Conservation (phyloP, 768 basidiomycete genomes). For the Kwoniella europaea region DNA sequence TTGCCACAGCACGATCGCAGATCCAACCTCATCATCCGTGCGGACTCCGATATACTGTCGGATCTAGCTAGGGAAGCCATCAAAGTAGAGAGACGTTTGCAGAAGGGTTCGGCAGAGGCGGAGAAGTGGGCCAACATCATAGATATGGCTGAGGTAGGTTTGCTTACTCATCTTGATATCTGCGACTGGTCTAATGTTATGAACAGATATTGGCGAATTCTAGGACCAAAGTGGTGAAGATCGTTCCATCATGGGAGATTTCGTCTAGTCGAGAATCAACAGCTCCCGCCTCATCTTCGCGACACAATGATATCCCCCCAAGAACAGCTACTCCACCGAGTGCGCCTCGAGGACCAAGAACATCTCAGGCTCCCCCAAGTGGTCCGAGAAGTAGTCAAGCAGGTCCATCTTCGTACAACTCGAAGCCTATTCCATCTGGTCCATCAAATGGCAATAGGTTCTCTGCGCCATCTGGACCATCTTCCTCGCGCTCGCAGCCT, state of each 20-base stretch:
- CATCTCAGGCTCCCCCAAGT: slow-evolving; percentile 3
- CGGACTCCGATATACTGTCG: slow-evolving; percentile 1
- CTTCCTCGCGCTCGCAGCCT: neutral
- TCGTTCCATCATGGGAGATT: slow-evolving; percentile 15
- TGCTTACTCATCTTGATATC: neutral
- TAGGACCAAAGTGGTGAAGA: slow-evolving; percentile 4
- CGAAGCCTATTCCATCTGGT: neutral
- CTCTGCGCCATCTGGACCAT: neutral
- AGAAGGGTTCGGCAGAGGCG: slow-evolving; percentile 6
- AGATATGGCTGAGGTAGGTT: slow-evolving; percentile 35
- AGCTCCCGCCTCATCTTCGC: neutral
- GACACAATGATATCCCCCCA: neutral
- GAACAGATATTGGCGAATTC: slow-evolving; percentile 17
- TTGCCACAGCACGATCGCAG: slow-evolving; percentile 19
- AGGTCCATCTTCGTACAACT: neutral
- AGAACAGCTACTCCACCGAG: slow-evolving; percentile 4
- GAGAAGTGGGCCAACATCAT: slow-evolving; percentile 26
- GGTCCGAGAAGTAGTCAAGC: slow-evolving; percentile 11
- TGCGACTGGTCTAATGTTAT: slow-evolving; percentile 1
- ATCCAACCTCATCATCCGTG: slow-evolving; percentile 2
- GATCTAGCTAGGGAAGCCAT: slow-evolving; percentile 23
- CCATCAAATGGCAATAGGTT: neutral
- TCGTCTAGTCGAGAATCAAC: slow-evolving; percentile 1
- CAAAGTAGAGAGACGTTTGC: slow-evolving; percentile 1
- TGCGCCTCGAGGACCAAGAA: slow-evolving; percentile 18